Evolutionary conservation across 768 basidiomycete genomes (phyloP), one percentile per base, ranked within the genome.

Genomic region (Amanita polypyramis): DNA sequence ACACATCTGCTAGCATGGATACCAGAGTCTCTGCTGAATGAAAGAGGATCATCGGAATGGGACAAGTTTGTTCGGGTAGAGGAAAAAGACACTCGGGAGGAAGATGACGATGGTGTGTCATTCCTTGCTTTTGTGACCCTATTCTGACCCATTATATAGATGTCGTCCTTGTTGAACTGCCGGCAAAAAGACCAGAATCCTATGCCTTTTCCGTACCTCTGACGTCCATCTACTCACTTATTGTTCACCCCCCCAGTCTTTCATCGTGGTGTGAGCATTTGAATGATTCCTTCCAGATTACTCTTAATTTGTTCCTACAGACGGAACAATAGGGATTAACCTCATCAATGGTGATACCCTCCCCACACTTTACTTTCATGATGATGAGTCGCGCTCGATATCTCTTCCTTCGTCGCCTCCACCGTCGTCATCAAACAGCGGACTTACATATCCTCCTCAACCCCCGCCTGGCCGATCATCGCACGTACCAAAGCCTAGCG

Each of bases 181-280:
- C 91, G 27, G 78, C 78, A 1, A 83, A 85, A 55, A 72, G 84
- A 43, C 85, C 90, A 2, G 89, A 94, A 62, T 87, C 87, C 15
- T 96, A 96, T 59, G 91, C 93, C 1, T 96, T 96, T 68, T 94
- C 93, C n/a, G 86, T 95, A 0, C 86, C 93, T 8, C 58, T 96
- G 38, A 85, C 85, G 0, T 85, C 85, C 8, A 80, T 97, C 55
- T 96, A 95, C 60, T 94, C 90, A 8, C 74, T 96, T 47, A 71
- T 93, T 49, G 85, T 91, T 1, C 80, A 86, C 56, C 82, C 87
- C 0, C 93, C 92, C 5, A 81, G 84, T 1, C 68, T 88, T 14
- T 86, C 87, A 2, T 89, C 85, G 0, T 91, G 88, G 85, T 82
- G 85, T 90, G 51, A 45, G 58, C 32, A 8, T 34, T 11, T 30